These are phyloP conservation scores for Hirsutella rhossiliensis DNA, from an alignment of 2,329 filamentous ascomycete genomes.

Conservation along the genomic window DNA sequence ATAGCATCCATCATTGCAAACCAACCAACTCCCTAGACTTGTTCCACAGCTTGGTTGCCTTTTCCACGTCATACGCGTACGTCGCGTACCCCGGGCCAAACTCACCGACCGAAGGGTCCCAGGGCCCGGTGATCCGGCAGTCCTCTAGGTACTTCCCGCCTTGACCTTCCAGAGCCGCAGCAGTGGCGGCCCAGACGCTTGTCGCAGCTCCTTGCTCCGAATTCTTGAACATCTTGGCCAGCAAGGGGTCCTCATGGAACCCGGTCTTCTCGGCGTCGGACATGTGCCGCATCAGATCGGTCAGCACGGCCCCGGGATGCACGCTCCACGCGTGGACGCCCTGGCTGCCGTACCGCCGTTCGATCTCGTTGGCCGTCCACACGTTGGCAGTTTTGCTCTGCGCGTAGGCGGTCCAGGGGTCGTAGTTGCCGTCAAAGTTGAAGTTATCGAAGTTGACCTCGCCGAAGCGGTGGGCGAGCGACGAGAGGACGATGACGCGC, in stretches of 20 bases:
- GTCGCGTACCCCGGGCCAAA: not conserved
- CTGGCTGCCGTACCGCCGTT: not conserved
- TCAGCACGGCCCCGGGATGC: not conserved
- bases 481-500: not conserved
- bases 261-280: not conserved
- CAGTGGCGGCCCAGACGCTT: not conserved
- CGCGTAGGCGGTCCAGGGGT: not conserved
- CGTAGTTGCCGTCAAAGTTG: not conserved
- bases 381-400: not conserved
- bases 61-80: not conserved
- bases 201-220: not conserved
- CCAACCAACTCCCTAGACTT: too few species aligned
- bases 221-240: not conserved
- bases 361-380: not conserved
- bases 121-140: not conserved
- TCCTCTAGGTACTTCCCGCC: not conserved
- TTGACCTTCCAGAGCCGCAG: not conserved
- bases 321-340: not conserved
- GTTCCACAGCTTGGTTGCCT: not conserved
- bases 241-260: not conserved
- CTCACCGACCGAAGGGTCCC: not conserved
- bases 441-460: not conserved
- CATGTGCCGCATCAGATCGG: not conserved
- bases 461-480: not conserved
- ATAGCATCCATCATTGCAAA: too few species aligned